A percentile compares a stretch with the other conserved stretches of the same genome.
These are phyloP conservation scores for Penicillium polonicum DNA, from an alignment of 2,329 filamentous ascomycete genomes.

Conservation along the genomic window DNA sequence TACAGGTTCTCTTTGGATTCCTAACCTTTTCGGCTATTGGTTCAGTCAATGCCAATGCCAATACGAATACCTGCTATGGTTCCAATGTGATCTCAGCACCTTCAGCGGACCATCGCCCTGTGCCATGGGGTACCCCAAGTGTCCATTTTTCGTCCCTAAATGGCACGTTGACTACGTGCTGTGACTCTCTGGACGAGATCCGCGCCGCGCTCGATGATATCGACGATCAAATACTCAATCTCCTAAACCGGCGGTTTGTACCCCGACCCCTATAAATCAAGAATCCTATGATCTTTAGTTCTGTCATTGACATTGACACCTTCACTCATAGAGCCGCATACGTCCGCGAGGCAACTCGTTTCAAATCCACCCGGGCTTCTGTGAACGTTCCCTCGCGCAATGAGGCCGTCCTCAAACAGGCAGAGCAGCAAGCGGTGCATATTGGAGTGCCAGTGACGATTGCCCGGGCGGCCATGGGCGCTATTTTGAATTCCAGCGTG, in stretches of 20 bases:
- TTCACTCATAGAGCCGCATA: background rate
- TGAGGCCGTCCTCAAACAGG: slow-evolving; percentile 3
- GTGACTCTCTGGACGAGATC: slow-evolving; percentile 7
- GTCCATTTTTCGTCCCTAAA: slow-evolving; percentile 9
- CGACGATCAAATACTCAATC: background rate
- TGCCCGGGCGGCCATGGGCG: slow-evolving; percentile 7
- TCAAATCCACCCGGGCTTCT: slow-evolving; percentile 1
- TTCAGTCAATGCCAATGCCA: background rate
- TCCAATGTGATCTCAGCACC: background rate
- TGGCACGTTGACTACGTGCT: slow-evolving; percentile 5
- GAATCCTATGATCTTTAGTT: too few species aligned
- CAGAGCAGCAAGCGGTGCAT: background rate
- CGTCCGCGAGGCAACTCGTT: slow-evolving; percentile 1
- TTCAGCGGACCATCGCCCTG: background rate
- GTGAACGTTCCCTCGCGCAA: slow-evolving; percentile 2
- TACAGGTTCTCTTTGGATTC: background rate
- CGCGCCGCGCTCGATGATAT: slow-evolving; percentile 2
- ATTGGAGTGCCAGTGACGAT: slow-evolving; percentile 8
- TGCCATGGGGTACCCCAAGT: slow-evolving; percentile 7
- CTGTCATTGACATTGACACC: background rate
- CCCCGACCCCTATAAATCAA: background rate
- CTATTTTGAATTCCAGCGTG: slow-evolving; percentile 10
- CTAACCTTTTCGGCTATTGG: background rate
- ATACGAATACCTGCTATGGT: background rate
- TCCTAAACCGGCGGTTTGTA: background rate